Evolutionary conservation across 116 monocot genomes (phyloP).

Genomic region (Papilionanthe hybrid): DNA sequence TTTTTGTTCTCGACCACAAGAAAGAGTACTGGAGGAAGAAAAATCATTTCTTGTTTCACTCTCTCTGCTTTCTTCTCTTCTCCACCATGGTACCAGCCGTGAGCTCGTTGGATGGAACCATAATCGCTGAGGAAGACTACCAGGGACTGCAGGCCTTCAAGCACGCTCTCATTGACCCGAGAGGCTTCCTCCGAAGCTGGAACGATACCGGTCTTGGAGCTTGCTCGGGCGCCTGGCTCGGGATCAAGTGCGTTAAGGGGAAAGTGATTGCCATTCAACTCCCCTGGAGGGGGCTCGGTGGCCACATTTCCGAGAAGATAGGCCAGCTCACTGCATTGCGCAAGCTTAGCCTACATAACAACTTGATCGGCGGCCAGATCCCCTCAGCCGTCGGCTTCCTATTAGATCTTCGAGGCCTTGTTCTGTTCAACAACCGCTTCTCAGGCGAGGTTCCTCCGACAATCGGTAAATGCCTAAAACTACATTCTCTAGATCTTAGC

Average conservation of each 20-base stretch:
- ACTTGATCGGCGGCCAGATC: conserved; percentile 30
- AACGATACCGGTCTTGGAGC: conserved; percentile 37
- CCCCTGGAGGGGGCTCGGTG: conserved; percentile 27
- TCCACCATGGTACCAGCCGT: background rate
- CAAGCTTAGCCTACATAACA: conserved; percentile 41
- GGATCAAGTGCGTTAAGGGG: conserved; percentile 38
- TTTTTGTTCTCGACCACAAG: background rate
- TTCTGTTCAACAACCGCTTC: conserved; percentile 50
- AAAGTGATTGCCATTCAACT: conserved; percentile 42
- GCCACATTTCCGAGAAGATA: conserved; percentile 28
- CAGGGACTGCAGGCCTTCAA: conserved; percentile 42
- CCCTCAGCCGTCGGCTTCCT: conserved; percentile 34
- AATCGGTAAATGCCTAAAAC: conserved; percentile 27
- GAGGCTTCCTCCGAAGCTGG: conserved; percentile 32
- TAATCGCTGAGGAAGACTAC: conserved; percentile 27
- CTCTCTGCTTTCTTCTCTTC: conserved; percentile 3
- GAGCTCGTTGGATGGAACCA: conserved; percentile 13
- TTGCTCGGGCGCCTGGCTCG: conserved; percentile 35
- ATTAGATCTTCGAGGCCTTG: conserved; percentile 30
- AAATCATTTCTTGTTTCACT: background rate
- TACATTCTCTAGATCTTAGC: conserved; percentile 42
- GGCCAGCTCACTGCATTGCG: conserved; percentile 26
- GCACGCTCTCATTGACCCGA: conserved; percentile 22
- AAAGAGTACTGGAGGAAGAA: conserved; percentile 1
- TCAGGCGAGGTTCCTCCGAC: conserved; percentile 35